Percentiles rank a stretch among this genome's conserved stretches.
Evolutionary conservation across 306 rosid genomes (phyloP).

Genomic region (Trifolium subterraneum): DNA sequence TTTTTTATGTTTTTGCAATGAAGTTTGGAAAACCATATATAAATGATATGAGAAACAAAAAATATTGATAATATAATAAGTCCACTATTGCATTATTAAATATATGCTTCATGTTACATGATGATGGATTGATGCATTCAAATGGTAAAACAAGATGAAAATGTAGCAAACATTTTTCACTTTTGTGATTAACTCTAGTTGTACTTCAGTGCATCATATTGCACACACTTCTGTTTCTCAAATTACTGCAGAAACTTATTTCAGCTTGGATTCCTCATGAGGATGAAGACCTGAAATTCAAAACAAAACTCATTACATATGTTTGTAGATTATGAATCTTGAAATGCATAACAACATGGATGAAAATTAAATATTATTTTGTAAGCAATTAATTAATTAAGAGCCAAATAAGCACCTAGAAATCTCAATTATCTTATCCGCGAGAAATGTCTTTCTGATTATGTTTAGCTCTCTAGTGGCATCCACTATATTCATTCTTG

Average conservation of each 20-base stretch:
- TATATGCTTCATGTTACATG: not conserved
- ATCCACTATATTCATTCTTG: not conserved
- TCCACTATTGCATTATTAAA: not conserved
- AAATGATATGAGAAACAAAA: not conserved
- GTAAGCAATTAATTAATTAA: not conserved
- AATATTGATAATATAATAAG: not conserved
- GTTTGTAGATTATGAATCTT: not conserved
- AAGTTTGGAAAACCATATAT: too few species aligned
- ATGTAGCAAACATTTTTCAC: not conserved
- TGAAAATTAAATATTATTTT: not conserved
- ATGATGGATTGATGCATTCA: not conserved
- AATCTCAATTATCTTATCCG: not conserved
- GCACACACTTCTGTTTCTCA: not conserved
- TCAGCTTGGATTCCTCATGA: not conserved
- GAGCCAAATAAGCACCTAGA: too few species aligned
- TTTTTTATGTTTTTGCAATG: too few species aligned
- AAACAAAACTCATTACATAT: too few species aligned
- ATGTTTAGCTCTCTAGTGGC: conserved; percentile 4
- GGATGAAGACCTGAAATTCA: not conserved
- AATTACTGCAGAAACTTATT: not conserved
- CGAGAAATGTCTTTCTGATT: not conserved
- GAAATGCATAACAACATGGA: not conserved
- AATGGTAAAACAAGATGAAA: not conserved
- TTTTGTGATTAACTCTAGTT: not conserved
- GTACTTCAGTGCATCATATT: not conserved